Evolutionary conservation across 192 early-diverging fungal genomes (phyloP).

Genomic region (Dispira parvispora): DNA sequence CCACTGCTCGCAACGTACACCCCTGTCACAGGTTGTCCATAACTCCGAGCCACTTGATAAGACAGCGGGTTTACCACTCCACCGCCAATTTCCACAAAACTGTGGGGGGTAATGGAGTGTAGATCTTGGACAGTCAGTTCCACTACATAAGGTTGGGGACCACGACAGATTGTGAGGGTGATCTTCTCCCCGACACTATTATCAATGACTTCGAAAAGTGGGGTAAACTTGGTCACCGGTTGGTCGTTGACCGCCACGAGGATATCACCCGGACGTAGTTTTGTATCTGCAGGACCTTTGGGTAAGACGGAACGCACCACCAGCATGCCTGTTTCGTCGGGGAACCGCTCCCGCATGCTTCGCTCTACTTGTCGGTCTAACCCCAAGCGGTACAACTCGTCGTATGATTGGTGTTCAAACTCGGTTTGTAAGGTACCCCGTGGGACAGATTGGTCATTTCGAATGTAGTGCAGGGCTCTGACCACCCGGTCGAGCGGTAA

Average conservation of each 20-base stretch:
- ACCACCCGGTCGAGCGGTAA: slow-evolving; percentile 62
- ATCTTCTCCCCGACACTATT: slow-evolving; percentile 34
- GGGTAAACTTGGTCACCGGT: slow-evolving; percentile 54
- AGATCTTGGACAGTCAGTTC: slow-evolving; percentile 49
- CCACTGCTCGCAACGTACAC: slow-evolving; percentile 59
- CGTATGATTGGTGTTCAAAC: slow-evolving; percentile 53
- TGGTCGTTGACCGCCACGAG: slow-evolving; percentile 45
- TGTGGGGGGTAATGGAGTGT: slow-evolving; percentile 61
- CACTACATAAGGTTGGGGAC: slow-evolving; percentile 15
- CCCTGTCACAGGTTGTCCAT: slow-evolving; percentile 52
- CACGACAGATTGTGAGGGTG: slow-evolving; percentile 37
- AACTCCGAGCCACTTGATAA: slow-evolving; percentile 55
- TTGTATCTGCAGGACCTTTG: slow-evolving; percentile 42
- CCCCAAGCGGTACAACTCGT: slow-evolving; percentile 52
- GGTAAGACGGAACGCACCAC: slow-evolving; percentile 44
- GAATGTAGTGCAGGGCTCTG: slow-evolving; percentile 43
- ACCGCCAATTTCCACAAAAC: slow-evolving; percentile 75
- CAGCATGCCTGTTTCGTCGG: slow-evolving; percentile 55
- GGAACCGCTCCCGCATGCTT: slow-evolving; percentile 38
- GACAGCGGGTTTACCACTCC: slow-evolving; percentile 57
- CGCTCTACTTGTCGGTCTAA: slow-evolving; percentile 47
- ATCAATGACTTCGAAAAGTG: slow-evolving; percentile 43
- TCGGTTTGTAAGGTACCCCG: slow-evolving; percentile 63
- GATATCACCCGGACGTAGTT: slow-evolving; percentile 58
- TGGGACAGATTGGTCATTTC: slow-evolving; percentile 34